Conservation (phyloP, 2,329 filamentous ascomycete species). For the Cercospora sesami region DNA sequence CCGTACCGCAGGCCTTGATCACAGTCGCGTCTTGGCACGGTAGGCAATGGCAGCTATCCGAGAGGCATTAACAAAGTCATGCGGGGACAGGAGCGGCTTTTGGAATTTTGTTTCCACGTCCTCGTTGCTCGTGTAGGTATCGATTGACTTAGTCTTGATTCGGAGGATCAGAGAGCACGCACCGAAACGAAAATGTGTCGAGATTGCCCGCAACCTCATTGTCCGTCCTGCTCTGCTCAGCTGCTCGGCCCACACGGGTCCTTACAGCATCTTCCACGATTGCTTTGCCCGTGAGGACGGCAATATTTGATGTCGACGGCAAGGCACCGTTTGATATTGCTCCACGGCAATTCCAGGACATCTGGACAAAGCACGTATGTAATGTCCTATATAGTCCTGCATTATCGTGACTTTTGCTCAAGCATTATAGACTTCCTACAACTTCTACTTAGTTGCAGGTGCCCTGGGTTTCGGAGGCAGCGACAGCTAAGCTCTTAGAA, state of each 20-base stretch:
- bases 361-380: neutral
- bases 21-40: neutral
- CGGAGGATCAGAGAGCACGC: neutral
- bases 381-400: neutral
- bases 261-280: neutral
- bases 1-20: neutral
- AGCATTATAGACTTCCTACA: neutral
- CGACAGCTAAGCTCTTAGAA: neutral
- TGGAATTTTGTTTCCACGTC: neutral
- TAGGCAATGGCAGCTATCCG: neutral
- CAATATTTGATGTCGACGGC: neutral
- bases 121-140: neutral
- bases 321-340: neutral
- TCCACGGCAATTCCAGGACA: neutral
- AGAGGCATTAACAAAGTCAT: neutral
- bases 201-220: neutral
- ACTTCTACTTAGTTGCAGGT: neutral
- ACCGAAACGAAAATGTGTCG: neutral
- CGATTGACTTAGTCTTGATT: neutral
- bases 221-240: neutral
- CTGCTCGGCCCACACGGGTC: neutral
- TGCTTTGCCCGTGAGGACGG: neutral
- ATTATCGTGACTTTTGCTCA: neutral
- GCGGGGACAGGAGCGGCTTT: neutral
- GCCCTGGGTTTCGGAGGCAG: neutral